Conservation (phyloP, 176 grass and related monocot species). For the Oryza officinalis region DNA sequence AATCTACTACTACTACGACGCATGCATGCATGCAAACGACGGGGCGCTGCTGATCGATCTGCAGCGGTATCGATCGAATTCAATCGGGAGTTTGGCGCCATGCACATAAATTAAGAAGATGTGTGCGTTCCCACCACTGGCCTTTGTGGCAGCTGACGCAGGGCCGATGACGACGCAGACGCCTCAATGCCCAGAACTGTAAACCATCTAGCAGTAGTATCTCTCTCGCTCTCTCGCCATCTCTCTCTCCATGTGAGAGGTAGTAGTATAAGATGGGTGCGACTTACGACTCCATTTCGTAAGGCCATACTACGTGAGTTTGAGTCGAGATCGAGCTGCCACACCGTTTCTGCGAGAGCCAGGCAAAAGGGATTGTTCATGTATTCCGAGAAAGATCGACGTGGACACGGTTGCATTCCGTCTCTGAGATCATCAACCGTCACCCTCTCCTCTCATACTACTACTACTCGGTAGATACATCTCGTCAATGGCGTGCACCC, state of each 20-base stretch:
- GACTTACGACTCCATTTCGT: too few relatives aligned
- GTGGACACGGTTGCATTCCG: conserved; percentile 38
- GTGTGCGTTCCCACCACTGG: too few relatives aligned
- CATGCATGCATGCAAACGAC: too few relatives aligned
- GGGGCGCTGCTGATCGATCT: too few relatives aligned
- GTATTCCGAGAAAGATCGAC: conserved; percentile 47
- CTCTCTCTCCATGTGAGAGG: background rate
- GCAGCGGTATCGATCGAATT: too few relatives aligned
- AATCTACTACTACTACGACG: too few relatives aligned
- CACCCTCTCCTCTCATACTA: background rate
- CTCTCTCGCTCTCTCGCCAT: background rate
- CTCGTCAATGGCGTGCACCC: conserved; percentile 21
- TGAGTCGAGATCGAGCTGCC: background rate
- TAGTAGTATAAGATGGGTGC: background rate
- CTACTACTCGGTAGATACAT: background rate
- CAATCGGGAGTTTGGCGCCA: too few relatives aligned
- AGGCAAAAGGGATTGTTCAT: conserved; percentile 53
- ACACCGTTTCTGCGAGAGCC: background rate
- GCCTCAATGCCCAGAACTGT: too few relatives aligned
- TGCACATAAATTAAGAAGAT: too few relatives aligned
- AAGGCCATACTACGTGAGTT: background rate
- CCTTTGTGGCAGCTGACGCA: too few relatives aligned
- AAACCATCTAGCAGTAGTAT: too few relatives aligned
- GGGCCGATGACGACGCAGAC: too few relatives aligned
- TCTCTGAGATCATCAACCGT: conserved; percentile 22